Evolutionary conservation across 1,284 basidiomycete species (phyloP), one percentile per base, ranked within the genome.

Genomic region (Tranzscheliella williamsii): DNA sequence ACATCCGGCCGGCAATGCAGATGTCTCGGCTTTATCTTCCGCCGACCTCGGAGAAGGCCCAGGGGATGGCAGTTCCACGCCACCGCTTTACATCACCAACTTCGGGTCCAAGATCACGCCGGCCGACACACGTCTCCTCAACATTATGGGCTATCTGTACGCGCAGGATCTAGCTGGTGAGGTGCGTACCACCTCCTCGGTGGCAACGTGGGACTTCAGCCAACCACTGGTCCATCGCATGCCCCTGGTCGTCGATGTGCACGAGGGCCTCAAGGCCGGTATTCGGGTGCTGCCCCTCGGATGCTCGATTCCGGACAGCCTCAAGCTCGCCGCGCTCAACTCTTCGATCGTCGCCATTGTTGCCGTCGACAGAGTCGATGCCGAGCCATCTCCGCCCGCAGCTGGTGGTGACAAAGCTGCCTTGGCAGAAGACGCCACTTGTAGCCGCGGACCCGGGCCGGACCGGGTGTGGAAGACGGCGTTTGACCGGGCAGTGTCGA

Each of bases 291-390:
- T 76, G 24, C 44, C 60, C 5, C 26, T 51, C 9, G 65, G 67
- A 6, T 69, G 63, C 6, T 46, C 45, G 11, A 62, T 73, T 9
- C 62, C 57, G 5, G 58, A 61, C 35, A 41, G 29, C 27, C 47
- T 21, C 17, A 45, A 48, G 32, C 78, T 79, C 1, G 79, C 84
- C 4, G 90, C 90, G 1, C 80, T 97, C 34, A 91, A 91, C 60
- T 88, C 88, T 0, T 85, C 86, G 1, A 67, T 97, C 18, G 89
- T 95, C 6, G 91, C 62, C 4, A 45, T 76, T 22, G 49, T 67
- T 24, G 50, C 58, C 16, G 29, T 32, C 26, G n/a, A 29, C 26
- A 29, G n/a, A 29, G 26, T 9, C 9, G 9, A 9, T 9, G 18
- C 9, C 9, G 32, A 9, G 9, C 8, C 32, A 8, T 9, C 9